Conservation (phyloP, 108 stramenopile genomes). For the Ochromonas danica region DNA sequence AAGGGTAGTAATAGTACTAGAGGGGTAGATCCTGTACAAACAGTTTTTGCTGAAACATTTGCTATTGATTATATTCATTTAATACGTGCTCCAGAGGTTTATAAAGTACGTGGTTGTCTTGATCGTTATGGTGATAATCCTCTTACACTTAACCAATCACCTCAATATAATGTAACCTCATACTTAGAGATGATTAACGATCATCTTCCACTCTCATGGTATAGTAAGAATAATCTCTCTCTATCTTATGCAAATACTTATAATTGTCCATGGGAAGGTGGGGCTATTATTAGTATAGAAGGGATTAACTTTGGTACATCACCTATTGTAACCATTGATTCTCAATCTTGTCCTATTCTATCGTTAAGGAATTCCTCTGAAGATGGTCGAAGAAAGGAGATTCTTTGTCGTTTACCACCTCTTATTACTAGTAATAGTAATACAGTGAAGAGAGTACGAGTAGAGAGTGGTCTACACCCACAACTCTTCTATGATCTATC, state of each 20-base stretch:
- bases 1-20: not conserved
- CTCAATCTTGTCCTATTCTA: constrained; percentile 38
- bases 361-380: not conserved
- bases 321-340: constrained; percentile 39
- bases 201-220: constrained; percentile 34
- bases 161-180: constrained; percentile 19
- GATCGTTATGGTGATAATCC: constrained; percentile 45
- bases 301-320: constrained; percentile 12
- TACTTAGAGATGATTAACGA: constrained; percentile 27
- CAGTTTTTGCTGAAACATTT: constrained; percentile 44
- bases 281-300: constrained; percentile 37
- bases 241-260: not conserved
- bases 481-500: constrained; percentile 37
- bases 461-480: constrained; percentile 21
- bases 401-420: constrained; percentile 47
- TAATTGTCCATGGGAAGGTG: constrained; percentile 20
- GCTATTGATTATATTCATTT: constrained; percentile 54
- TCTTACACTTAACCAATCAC: not conserved
- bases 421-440: not conserved
- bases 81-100: constrained; percentile 43
- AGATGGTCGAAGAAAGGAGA: constrained; percentile 1
- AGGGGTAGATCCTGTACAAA: too few species aligned
- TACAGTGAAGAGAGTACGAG: not conserved
- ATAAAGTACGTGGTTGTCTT: constrained; percentile 50
- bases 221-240: constrained; percentile 11